phyloP scores from a whole-genome alignment of 2,329 filamentous ascomycete genomes.

The Trichoderma koningiopsis region DNA sequence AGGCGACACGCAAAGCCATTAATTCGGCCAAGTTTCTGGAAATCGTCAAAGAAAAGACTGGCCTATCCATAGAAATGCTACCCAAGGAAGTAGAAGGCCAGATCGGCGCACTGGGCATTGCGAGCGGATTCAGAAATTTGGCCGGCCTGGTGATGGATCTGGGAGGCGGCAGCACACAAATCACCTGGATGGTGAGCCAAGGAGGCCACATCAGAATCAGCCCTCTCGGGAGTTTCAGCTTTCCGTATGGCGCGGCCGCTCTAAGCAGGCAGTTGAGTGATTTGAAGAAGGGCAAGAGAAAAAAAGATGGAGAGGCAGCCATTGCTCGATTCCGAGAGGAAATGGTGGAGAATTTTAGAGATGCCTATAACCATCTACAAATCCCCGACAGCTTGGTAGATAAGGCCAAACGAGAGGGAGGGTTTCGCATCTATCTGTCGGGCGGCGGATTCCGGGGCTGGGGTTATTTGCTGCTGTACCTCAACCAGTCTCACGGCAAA shows the following conservation, averaged over 20 bases:
- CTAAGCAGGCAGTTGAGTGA: constrained; percentile 57
- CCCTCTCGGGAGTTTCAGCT: constrained; percentile 60
- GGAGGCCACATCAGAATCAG: constrained; percentile 54
- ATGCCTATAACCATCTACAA: constrained; percentile 54
- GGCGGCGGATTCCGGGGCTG: constrained; percentile 72
- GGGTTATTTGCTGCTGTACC: constrained; percentile 64
- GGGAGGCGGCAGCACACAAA: constrained; percentile 69
- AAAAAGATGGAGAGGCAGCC: constrained; percentile 45
- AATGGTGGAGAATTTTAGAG: constrained; percentile 54
- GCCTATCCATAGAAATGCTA: constrained; percentile 62
- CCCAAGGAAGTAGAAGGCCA: constrained; percentile 67
- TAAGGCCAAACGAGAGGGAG: constrained; percentile 46
- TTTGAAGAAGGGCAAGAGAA: constrained; percentile 42
- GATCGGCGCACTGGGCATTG: constrained; percentile 67
- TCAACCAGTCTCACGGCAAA: constrained; percentile 58
- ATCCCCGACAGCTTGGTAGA: constrained; percentile 55
- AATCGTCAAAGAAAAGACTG: constrained; percentile 56
- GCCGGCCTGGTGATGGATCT: constrained; percentile 71
- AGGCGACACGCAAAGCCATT: constrained; percentile 37
- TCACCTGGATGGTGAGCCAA: constrained; percentile 64
- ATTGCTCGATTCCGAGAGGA: constrained; percentile 50
- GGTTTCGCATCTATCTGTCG: constrained; percentile 65
- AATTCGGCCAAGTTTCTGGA: constrained; percentile 36
- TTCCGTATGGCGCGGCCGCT: constrained; percentile 71
- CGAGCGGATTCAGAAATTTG: constrained; percentile 63